Evolutionary conservation across 2,329 filamentous ascomycete species (phyloP).

Genomic region (Fusarium sp.): DNA sequence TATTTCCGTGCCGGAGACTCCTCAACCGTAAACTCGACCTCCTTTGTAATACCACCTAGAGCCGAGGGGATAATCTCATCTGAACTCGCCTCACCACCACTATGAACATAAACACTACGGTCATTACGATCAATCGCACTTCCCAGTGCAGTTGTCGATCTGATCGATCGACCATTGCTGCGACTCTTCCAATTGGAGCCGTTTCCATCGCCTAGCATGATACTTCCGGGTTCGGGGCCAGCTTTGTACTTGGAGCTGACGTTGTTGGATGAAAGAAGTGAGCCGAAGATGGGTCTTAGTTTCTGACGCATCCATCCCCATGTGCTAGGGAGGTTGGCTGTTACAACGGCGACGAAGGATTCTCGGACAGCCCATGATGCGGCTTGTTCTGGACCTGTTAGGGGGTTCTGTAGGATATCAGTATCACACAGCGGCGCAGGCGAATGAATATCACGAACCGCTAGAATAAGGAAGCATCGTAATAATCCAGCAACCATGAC

Average conservation of each 20-base stretch:
- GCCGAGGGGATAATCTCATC: conserved; percentile 33
- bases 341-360: conserved; percentile 54
- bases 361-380: conserved; percentile 53
- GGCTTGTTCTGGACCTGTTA: conserved; percentile 48
- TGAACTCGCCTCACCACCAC: conserved; percentile 31
- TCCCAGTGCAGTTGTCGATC: neutral
- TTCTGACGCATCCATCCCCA: conserved; percentile 44
- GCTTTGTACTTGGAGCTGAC: conserved; percentile 31
- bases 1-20: conserved; percentile 4
- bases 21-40: conserved; percentile 35
- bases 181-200: conserved; percentile 32
- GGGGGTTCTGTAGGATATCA: conserved; percentile 45
- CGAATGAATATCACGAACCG: conserved; percentile 33
- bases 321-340: conserved; percentile 51
- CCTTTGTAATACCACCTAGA: conserved; percentile 27
- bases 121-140: neutral
- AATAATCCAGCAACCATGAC: conserved; percentile 53
- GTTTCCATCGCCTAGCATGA: conserved; percentile 36
- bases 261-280: conserved; percentile 38
- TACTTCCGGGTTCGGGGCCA: conserved; percentile 36
- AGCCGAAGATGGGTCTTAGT: conserved; percentile 40
- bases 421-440: rapidly evolving
- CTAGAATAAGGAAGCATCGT: conserved; percentile 51
- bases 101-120: conserved; percentile 29
- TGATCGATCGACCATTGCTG: conserved; percentile 17